Evolutionary conservation across 805 yeast genomes (phyloP).

Genomic region (Vanderwaltozyma tropicalis): DNA sequence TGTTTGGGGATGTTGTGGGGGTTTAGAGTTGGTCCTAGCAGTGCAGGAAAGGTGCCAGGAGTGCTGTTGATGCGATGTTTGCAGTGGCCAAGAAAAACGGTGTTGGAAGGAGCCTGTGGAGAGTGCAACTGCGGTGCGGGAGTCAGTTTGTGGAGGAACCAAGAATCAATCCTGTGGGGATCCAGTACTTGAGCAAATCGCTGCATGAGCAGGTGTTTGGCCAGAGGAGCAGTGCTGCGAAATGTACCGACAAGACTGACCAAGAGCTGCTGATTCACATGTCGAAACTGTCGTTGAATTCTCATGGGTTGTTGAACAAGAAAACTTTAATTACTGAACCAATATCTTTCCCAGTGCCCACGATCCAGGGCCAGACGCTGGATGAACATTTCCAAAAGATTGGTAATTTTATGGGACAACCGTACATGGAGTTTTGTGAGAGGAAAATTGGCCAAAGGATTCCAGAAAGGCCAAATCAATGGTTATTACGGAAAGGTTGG

Average conservation of each 20-base stretch:
- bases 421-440: constrained; percentile 45
- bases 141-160: constrained; percentile 33
- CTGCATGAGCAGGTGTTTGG: constrained; percentile 52
- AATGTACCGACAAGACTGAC: constrained; percentile 13
- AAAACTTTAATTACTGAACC: constrained; percentile 55
- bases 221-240: constrained; percentile 16
- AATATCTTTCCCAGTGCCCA: constrained; percentile 52
- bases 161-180: constrained; percentile 65
- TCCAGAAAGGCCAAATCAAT: constrained; percentile 37
- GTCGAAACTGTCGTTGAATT: constrained; percentile 49
- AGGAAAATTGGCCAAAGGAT: constrained; percentile 32
- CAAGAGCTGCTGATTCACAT: constrained; percentile 34
- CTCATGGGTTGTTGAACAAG: constrained; percentile 66
- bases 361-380: constrained; percentile 56
- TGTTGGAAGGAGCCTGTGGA: no score
- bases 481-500: constrained; percentile 73
- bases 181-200: constrained; percentile 57
- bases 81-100: no score
- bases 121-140: no score
- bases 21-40: no score
- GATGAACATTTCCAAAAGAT: constrained; percentile 79
- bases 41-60: no score
- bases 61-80: no score
- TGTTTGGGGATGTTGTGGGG: no score
- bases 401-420: constrained; percentile 49